Percentiles rank a stretch among this genome's conserved stretches.
Evolutionary conservation across 164 flowering plant species (phyloP).

Genomic region (Pachysandra terminalis): DNA sequence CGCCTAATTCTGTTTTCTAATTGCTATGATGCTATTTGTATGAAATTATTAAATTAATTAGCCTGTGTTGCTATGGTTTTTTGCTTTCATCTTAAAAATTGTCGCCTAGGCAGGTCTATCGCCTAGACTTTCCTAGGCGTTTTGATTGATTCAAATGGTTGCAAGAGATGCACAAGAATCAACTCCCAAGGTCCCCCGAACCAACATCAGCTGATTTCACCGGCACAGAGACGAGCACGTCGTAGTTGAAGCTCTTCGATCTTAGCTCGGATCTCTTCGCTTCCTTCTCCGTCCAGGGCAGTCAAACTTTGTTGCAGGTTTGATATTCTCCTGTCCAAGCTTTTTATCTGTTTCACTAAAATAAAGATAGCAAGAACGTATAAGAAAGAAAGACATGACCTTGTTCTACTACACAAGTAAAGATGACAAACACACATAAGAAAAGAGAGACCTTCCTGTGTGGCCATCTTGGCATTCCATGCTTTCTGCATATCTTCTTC

Average conservation of each 20-base stretch:
- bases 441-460: constrained; percentile 45
- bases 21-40: too few relatives aligned
- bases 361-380: background rate
- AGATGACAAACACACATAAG: background rate
- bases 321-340: constrained; percentile 23
- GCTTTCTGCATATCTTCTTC: constrained; percentile 45
- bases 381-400: background rate
- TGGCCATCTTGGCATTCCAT: constrained; percentile 51
- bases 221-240: background rate
- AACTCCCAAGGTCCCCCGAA: too few relatives aligned
- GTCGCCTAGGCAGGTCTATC: too few relatives aligned
- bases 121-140: too few relatives aligned
- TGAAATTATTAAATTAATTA: too few relatives aligned
- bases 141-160: too few relatives aligned
- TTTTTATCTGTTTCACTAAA: constrained; percentile 22
- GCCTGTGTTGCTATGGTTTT: too few relatives aligned
- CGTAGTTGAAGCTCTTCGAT: background rate
- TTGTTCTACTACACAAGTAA: background rate
- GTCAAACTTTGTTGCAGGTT: constrained; percentile 3
- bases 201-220: background rate
- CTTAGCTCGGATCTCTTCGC: constrained; percentile 1
- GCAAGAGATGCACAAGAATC: too few relatives aligned
- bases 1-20: too few relatives aligned
- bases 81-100: too few relatives aligned
- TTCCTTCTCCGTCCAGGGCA: constrained; percentile 19